Evolutionary conservation across 345 rosid genomes (phyloP), one percentile per base, ranked within the genome.

Genomic region (Eucalyptus polybractea): DNA sequence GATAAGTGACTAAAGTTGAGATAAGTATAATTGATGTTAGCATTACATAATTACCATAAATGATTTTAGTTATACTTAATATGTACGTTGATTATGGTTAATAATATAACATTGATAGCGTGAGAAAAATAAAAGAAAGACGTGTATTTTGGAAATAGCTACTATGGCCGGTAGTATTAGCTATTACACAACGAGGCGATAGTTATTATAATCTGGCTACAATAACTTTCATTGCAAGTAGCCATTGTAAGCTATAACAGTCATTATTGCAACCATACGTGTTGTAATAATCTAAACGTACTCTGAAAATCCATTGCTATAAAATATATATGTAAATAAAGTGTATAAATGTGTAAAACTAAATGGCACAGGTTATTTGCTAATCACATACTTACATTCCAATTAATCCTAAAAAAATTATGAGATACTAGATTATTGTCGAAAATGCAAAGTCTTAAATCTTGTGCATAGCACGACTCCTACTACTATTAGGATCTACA

Each of bases 21-120:
- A 51, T 51, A 6, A 53, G 62, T 56, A 56, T 56, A 56, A 56
- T 56, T 8, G 62, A 56, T 24, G 3, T 56, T 24, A 56, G 0
- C 1, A 56, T 56, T 24, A 56, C 13, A 56, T 56, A 56, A 24
- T 56, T 56, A 56, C 62, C 2, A 56, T 10, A 56, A 56, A 56
- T 56, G 62, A 56, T 22, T 56, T 56, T 56, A 24, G 13, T 22
- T 56, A 22, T 53, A 56, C 24, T 56, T 56, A 22, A 56, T 9
- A 56, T 0, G 62, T 24, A 24, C 0, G 5, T 24, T 56, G 25
- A 56, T 56, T 0, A 0, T 56, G 0, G 62, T 56, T 13, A 56
- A 24, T 56, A 56, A 1, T 56, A 9, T 56, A 0, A 56, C 13
- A 56, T 24, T 56, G 6, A 10, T 56, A 24, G 62, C 0, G 62